Evolutionary conservation across 2,329 filamentous ascomycete genomes (phyloP), one percentile per base, ranked within the genome.

Genomic region (Metarhizium humberi): DNA sequence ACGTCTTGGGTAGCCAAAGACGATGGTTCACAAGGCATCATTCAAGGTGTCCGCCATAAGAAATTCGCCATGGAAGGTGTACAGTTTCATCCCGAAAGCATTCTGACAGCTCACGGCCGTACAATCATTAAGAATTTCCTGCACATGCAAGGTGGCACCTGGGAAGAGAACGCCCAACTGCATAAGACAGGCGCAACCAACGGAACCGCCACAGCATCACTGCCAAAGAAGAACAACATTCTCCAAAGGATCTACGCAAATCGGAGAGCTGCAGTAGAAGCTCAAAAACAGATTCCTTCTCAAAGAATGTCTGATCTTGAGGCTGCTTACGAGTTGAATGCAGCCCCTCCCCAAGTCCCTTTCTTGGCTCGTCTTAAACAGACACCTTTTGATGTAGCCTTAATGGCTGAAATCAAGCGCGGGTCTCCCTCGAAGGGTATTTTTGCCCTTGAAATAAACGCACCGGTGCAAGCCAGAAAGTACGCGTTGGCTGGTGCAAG

Each of bases 21-120:
- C 16, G 88, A 92, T 66, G 86, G 86, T 52, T 84, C 83, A 34
- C 90, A 88, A 60, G 89, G 88, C 34, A 85, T 97, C 57, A 99
- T 99, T 63, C 96, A 97, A 87, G 94, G 94, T 50, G 88, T 99
- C 49, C 86, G 94, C 49, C 94, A 99, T 76, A 96, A 92, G 75
- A 82, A 94, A 66, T 88, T 86, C 64, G 81, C 89, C 2, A 79
- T 97, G n/a, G 94, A 99, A 70, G 94, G 92, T 45, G 94, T 99
- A 16, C 94, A 99, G 67, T 99, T 97, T 64, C 94, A 99, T 63
- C 94, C 94, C 0, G 94, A 99, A 72, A 97, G 92, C 69, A 99
- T 99, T 56, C 75, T 99, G 52, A 96, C 92, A 0, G 90, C 88
- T 49, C 84, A 94, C 56, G 94, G 95, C 3, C 85, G 92, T 40